Base-by-base conservation (phyloP, 2,329 filamentous ascomycete genomes). In the Alternaria arbusti region DNA sequence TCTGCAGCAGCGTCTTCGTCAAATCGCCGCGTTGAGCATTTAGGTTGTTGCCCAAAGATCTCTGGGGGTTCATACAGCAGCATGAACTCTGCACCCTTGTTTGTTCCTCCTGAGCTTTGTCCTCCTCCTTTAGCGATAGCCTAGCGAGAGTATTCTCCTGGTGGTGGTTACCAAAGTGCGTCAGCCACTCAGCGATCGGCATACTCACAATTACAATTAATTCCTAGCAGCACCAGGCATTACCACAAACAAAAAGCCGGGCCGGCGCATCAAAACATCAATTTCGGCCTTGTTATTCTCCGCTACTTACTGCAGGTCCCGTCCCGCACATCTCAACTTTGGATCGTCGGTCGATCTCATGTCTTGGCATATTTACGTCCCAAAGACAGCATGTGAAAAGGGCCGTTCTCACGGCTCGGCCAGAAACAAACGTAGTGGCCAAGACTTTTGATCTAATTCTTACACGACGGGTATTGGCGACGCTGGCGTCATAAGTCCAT, bases 251-350 rank as follows among this genome's bases (percentile, higher is more conserved):
- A 22, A 59, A 26, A 44, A 49, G 43, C 55, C 60, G 55, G 60
- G 49, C 60, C 54, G 60, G 32, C 30, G 55, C 55, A 59, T 13
- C 55, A 49, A 30, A 40, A 15, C 57, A 56, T 54, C 45, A 25
- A 59, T 59, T 36, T 49, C 44, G 55, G 49, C 49, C n/a, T 59
- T 28, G 36, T 23, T 36, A 28, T 45, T 23, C 46, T 36, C 54
- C 59, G 54, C 47, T 47, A 15, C 22, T 46, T 45, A 40, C 26
- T 46, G 7, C 22, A 52, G 22, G 50, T 28, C 17, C 20, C n/a
- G 13, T 32, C 26, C 26, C 54, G n/a, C 54, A 57, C 54, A 40
- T 15, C 36, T 26, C 13, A 17, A 51, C 49, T 47, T 57, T 12
- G 36, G 40, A 30, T 45, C 46, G 47, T 36, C 59, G 20, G 46